Conservation (phyloP, 768 basidiomycete species). For the Mycena vitilis region DNA sequence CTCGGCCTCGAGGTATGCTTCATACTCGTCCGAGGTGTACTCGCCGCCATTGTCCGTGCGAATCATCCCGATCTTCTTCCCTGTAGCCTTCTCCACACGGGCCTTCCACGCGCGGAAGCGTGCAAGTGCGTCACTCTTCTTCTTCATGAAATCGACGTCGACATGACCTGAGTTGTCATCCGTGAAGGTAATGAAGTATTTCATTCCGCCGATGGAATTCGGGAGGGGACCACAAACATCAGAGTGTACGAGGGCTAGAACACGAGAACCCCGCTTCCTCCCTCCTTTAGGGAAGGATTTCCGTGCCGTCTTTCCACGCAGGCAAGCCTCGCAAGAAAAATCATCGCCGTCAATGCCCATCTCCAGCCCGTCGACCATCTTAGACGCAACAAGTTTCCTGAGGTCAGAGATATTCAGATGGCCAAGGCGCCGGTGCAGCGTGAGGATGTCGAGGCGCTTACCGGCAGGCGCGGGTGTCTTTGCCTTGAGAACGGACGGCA, state of each 20-base stretch:
- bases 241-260: not conserved
- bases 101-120: not conserved
- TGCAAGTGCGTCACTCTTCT: not conserved
- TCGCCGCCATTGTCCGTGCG: not conserved
- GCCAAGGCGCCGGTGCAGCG: too few species aligned
- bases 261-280: not conserved
- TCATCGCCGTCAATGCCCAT: too few species aligned
- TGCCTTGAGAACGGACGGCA: not conserved
- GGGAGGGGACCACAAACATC: not conserved
- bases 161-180: not conserved
- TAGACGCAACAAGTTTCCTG: too few species aligned
- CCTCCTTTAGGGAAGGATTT: not conserved
- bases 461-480: not conserved
- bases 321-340: too few species aligned
- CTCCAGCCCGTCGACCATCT: too few species aligned
- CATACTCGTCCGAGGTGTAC: too few species aligned
- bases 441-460: slow-evolving; percentile 2
- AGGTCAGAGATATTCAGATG: too few species aligned
- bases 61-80: not conserved
- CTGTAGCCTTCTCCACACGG: not conserved
- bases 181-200: not conserved
- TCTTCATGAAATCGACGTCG: not conserved
- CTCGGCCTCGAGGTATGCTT: too few species aligned
- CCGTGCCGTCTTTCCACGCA: too few species aligned
- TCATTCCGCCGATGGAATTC: not conserved